These are phyloP conservation scores for Metschnikowia matae DNA, from an alignment of 805 yeast genomes.

Conservation along the genomic window DNA sequence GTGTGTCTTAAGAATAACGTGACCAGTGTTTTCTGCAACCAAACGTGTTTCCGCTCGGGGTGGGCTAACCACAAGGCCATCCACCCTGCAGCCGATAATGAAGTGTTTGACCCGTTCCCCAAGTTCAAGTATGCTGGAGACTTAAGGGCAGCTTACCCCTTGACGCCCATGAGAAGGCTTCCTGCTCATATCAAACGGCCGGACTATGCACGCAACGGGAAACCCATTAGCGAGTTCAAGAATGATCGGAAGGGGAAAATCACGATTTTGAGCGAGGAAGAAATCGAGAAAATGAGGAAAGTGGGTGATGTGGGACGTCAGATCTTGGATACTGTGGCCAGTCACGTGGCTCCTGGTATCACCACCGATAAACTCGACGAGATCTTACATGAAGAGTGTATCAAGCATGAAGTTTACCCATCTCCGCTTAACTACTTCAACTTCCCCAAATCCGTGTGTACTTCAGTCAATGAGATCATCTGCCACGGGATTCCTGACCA, in stretches of 20 bases:
- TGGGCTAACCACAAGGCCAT: conserved; percentile 72
- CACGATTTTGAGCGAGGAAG: conserved; percentile 58
- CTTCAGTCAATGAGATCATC: conserved; percentile 90
- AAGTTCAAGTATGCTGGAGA: conserved; percentile 68
- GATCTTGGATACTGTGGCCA: conserved; percentile 84
- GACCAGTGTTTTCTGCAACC: conserved; percentile 70
- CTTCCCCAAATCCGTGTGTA: conserved; percentile 89
- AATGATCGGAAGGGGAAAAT: conserved; percentile 67
- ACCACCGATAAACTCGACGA: conserved; percentile 91
- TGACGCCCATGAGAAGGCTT: conserved; percentile 64
- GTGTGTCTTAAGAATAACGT: conserved; percentile 74
- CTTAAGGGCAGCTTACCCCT: conserved; percentile 76
- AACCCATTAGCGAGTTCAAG: conserved; percentile 72
- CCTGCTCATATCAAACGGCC: conserved; percentile 72
- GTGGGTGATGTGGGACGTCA: conserved; percentile 81
- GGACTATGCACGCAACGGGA: conserved; percentile 79
- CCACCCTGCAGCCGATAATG: conserved; percentile 56
- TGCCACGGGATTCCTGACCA: conserved; percentile 98
- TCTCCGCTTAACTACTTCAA: conserved; percentile 92
- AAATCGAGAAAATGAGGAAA: conserved; percentile 67
- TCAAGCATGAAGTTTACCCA: conserved; percentile 88
- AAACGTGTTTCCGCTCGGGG: conserved; percentile 70
- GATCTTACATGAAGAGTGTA: conserved; percentile 81
- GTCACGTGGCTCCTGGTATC: conserved; percentile 77
- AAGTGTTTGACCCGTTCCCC: conserved; percentile 85